Percentiles rank a stretch among this genome's conserved stretches.
Conservation (phyloP, 2,329 filamentous ascomycete species). For the Huntiella savannae region DNA sequence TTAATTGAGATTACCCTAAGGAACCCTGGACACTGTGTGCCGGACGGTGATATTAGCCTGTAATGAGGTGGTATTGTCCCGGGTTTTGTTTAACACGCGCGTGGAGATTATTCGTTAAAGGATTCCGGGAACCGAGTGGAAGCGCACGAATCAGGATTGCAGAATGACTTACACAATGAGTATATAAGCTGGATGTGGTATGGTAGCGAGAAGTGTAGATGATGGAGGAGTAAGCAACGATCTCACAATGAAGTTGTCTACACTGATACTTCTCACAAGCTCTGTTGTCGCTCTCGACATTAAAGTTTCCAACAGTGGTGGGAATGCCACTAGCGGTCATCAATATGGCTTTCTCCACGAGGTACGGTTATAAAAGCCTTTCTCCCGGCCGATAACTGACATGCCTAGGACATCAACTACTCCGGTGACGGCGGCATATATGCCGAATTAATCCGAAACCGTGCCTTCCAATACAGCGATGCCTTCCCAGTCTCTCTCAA, state of each 20-base stretch:
- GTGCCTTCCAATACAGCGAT: constrained; percentile 43
- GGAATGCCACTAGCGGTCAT: constrained; percentile 25
- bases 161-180: too few relatives aligned
- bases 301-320: constrained; percentile 20
- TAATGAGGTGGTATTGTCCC: not conserved
- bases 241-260: constrained; percentile 3
- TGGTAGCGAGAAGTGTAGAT: too few relatives aligned
- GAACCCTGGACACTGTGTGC: too few relatives aligned
- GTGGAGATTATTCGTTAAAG: too few relatives aligned
- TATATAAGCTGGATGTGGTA: too few relatives aligned
- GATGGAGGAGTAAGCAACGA: too few relatives aligned
- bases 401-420: constrained; percentile 39
- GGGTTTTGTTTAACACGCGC: not conserved
- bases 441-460: constrained; percentile 50
- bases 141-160: too few relatives aligned
- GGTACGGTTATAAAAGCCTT: constrained; percentile 15
- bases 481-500: constrained; percentile 24
- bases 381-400: not conserved
- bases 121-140: too few relatives aligned
- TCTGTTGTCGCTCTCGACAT: constrained; percentile 19
- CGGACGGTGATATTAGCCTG: not conserved
- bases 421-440: constrained; percentile 57
- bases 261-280: constrained; percentile 3
- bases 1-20: too few relatives aligned
- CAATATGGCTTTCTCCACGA: constrained; percentile 29